Evolutionary conservation across 768 basidiomycete genomes (phyloP).

Genomic region (Kondoa subrosea): DNA sequence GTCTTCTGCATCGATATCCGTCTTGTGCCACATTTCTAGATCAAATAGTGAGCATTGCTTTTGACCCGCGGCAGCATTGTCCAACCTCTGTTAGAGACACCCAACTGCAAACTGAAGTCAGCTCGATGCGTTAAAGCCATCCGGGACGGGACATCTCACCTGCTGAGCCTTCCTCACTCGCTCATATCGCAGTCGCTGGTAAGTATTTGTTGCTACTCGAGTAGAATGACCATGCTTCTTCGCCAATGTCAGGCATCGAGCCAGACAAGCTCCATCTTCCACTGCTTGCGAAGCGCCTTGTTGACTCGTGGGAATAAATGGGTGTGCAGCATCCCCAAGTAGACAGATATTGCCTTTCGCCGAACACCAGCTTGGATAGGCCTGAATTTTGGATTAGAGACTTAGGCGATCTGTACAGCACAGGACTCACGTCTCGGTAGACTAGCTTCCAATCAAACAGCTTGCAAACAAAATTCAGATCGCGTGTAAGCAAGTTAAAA

Average conservation of each 20-base stretch:
- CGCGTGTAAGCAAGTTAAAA: too few species aligned
- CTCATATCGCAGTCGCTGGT: background rate
- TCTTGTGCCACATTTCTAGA: background rate
- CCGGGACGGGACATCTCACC: too few species aligned
- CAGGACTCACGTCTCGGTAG: too few species aligned
- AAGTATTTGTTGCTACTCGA: background rate
- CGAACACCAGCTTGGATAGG: background rate
- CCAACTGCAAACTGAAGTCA: too few species aligned
- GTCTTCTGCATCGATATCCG: too few species aligned
- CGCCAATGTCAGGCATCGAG: background rate
- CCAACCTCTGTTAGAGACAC: background rate
- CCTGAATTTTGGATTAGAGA: too few species aligned
- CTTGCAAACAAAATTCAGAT: too few species aligned
- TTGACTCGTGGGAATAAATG: background rate
- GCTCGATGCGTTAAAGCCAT: too few species aligned
- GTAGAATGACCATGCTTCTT: background rate
- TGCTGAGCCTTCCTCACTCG: background rate
- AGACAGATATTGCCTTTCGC: background rate
- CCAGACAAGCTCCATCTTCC: background rate
- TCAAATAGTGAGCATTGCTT: too few species aligned
- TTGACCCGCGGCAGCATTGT: background rate
- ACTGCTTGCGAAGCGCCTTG: background rate
- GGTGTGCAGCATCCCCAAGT: background rate
- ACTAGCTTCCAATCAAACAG: background rate
- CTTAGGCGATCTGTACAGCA: too few species aligned